phyloP scores from a whole-genome alignment of 768 basidiomycete species.

The Strobilomyces dryophilus region DNA sequence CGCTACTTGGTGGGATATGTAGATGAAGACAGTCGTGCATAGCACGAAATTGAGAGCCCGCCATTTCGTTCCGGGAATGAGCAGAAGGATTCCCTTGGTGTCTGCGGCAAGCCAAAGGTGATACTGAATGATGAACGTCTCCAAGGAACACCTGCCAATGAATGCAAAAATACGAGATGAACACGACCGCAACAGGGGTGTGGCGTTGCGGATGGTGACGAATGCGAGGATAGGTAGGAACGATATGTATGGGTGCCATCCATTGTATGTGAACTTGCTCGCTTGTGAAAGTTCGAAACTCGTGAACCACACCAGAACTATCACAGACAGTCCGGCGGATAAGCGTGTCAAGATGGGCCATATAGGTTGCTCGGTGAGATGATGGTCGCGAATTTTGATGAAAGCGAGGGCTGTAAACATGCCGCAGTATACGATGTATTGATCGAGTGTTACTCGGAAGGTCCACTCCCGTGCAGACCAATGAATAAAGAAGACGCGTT shows the following conservation, averaged over 20 bases:
- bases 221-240: constrained; percentile 78
- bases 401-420: constrained; percentile 73
- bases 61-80: constrained; percentile 71
- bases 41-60: constrained; percentile 76
- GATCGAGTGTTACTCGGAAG: constrained; percentile 85
- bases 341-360: constrained; percentile 56
- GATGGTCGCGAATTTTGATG: constrained; percentile 72
- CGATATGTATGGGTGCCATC: constrained; percentile 80
- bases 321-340: constrained; percentile 45
- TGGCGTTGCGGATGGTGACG: constrained; percentile 73
- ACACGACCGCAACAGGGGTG: constrained; percentile 60
- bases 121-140: constrained; percentile 90
- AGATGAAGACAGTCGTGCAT: constrained; percentile 76
- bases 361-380: constrained; percentile 61
- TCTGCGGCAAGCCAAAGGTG: constrained; percentile 85
- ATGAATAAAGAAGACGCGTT: constrained; percentile 62
- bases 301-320: constrained; percentile 73
- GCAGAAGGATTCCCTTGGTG: constrained; percentile 74
- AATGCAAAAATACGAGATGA: constrained; percentile 71
- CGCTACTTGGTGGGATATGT: constrained; percentile 71
- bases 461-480: constrained; percentile 88
- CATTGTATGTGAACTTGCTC: constrained; percentile 83
- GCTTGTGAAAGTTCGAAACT: constrained; percentile 72
- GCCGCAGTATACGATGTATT: constrained; percentile 85
- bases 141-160: constrained; percentile 83